Percentiles rank a stretch among this genome's conserved stretches.
Evolutionary conservation across 129 eudicot genomes (phyloP).

Genomic region (Lonicera japonica): DNA sequence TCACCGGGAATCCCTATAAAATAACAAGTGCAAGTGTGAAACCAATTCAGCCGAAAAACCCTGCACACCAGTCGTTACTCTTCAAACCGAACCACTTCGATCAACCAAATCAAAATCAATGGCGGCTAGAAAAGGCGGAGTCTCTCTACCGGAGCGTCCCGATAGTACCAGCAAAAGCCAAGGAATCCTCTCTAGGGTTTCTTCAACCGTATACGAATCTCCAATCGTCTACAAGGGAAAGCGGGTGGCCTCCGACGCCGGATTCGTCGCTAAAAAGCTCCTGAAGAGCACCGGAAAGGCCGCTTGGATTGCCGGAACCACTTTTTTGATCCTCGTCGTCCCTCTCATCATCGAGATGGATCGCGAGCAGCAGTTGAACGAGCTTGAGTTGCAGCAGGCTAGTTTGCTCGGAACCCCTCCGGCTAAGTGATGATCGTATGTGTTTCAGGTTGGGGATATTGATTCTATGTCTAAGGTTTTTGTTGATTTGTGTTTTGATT

Average conservation of each 20-base stretch:
- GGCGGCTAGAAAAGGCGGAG: constrained; percentile 14
- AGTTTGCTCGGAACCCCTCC: constrained; percentile 49
- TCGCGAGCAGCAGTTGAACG: constrained; percentile 57
- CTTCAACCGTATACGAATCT: constrained; percentile 39
- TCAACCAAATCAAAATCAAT: neutral
- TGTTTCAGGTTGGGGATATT: constrained; percentile 7
- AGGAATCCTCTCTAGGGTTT: constrained; percentile 40
- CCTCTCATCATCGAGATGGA: constrained; percentile 72
- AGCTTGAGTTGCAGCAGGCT: constrained; percentile 71
- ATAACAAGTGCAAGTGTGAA: too few species aligned
- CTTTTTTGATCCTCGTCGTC: constrained; percentile 57
- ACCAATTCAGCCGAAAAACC: too few species aligned
- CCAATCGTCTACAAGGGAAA: constrained; percentile 56
- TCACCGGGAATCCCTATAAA: too few species aligned
- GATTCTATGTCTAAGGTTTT: neutral
- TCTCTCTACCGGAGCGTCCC: constrained; percentile 9
- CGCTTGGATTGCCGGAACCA: constrained; percentile 70
- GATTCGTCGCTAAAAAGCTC: constrained; percentile 53
- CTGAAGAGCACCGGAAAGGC: constrained; percentile 80
- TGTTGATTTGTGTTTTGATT: too few species aligned
- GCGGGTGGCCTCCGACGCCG: constrained; percentile 49
- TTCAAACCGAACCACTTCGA: too few species aligned
- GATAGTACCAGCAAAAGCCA: constrained; percentile 16
- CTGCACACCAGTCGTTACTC: too few species aligned
- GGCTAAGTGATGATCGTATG: constrained; percentile 20